Conservation (phyloP, 2,329 filamentous ascomycete genomes). For the Neoarthrinium moseri region DNA sequence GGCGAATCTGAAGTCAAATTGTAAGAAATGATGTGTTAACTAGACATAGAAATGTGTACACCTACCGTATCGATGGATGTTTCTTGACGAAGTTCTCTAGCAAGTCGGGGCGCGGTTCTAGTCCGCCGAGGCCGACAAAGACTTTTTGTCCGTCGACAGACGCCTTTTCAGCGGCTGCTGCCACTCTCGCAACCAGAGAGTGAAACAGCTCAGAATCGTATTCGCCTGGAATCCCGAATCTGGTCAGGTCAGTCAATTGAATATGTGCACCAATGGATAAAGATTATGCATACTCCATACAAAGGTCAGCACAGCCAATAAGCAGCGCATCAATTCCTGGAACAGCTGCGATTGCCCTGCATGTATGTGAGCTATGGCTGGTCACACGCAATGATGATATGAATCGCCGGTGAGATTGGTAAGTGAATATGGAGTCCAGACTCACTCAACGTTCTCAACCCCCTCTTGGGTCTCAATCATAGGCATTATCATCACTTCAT, state of each 20-base stretch:
- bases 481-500: slow-evolving; percentile 12
- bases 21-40: not conserved
- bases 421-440: not conserved
- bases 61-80: slow-evolving; percentile 10
- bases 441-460: slow-evolving; percentile 12
- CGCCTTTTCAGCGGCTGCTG: slow-evolving; percentile 7
- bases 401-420: not conserved
- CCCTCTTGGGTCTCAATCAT: slow-evolving; percentile 13
- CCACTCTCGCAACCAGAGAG: slow-evolving; percentile 5
- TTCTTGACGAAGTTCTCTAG: slow-evolving; percentile 8
- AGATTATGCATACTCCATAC: slow-evolving; percentile 12
- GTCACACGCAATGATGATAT: not conserved
- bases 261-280: not conserved
- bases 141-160: slow-evolving; percentile 8
- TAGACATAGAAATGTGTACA: not conserved
- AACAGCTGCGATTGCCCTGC: slow-evolving; percentile 11
- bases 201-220: slow-evolving; percentile 11
- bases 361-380: not conserved
- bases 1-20: slow-evolving; percentile 7
- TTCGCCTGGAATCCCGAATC: slow-evolving; percentile 10
- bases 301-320: slow-evolving; percentile 12
- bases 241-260: not conserved
- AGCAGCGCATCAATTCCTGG: slow-evolving; percentile 10
- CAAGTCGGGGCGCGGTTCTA: slow-evolving; percentile 11
- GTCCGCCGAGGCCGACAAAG: slow-evolving; percentile 11